phyloP scores from a whole-genome alignment of 345 rosid genomes.

The Linum lewisii region DNA sequence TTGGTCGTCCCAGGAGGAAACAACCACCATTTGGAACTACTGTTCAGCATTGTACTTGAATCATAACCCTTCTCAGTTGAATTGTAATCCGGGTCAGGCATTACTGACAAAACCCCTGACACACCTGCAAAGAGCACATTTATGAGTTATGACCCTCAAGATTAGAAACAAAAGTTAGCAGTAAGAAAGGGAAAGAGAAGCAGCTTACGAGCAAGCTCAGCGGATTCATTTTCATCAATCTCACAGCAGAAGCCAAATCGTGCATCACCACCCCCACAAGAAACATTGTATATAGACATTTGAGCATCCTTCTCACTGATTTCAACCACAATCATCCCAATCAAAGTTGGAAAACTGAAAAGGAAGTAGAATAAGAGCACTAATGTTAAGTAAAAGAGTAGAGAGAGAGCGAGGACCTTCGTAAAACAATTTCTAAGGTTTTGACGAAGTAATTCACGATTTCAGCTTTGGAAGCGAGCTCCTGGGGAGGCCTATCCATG shows the following conservation, averaged over 20 bases:
- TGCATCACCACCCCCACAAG: conserved; percentile 24
- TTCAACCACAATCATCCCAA: conserved; percentile 5
- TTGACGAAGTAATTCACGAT: conserved; percentile 51
- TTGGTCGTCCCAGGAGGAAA: conserved; percentile 52
- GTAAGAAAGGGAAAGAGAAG: not conserved
- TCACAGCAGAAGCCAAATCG: conserved; percentile 73
- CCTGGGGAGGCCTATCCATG: conserved; percentile 41
- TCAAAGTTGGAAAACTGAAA: not conserved
- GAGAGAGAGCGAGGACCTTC: conserved; percentile 30
- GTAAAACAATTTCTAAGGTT: conserved; percentile 41
- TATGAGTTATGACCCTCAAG: not conserved
- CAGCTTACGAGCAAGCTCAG: conserved; percentile 42
- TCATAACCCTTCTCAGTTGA: conserved; percentile 37
- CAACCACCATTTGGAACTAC: conserved; percentile 20
- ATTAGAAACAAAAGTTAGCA: not conserved
- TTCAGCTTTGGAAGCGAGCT: conserved; percentile 37
- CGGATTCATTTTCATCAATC: conserved; percentile 53
- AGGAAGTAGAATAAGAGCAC: not conserved
- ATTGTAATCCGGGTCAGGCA: conserved; percentile 41
- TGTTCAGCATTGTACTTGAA: conserved; percentile 11
- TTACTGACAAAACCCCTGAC: conserved; percentile 62
- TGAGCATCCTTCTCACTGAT: conserved; percentile 68
- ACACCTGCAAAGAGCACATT: conserved; percentile 36
- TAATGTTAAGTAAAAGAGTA: not conserved
- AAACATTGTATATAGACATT: conserved; percentile 60